Conservation (phyloP, 169 alveolate genomes). For the Plasmodium malariae region DNA sequence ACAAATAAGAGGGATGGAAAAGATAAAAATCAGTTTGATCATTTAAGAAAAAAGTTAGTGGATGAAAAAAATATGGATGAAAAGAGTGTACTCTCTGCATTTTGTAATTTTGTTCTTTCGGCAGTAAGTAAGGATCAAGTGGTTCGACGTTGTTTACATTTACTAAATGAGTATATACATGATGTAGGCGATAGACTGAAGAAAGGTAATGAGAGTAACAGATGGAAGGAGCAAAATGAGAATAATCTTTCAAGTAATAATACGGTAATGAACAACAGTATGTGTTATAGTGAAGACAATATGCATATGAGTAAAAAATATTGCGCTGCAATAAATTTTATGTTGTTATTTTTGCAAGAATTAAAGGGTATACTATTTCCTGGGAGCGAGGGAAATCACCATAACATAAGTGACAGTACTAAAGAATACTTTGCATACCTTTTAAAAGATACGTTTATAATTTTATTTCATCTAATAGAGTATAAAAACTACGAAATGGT, state of each 20-base stretch:
- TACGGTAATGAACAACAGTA: neutral
- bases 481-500: neutral
- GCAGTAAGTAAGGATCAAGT: neutral
- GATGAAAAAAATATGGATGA: conserved; percentile 24
- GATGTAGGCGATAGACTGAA: neutral
- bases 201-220: neutral
- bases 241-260: neutral
- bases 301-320: too few relatives aligned
- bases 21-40: conserved; percentile 19
- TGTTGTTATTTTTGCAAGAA: conserved; percentile 1
- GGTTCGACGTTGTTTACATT: neutral
- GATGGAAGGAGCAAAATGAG: too few relatives aligned
- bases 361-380: neutral
- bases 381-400: neutral
- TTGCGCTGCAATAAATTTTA: neutral
- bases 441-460: neutral
- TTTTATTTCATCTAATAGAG: neutral
- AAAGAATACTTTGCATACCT: neutral
- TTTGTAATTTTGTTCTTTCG: conserved; percentile 1
- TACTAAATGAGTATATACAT: conserved; percentile 11
- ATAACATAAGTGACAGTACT: neutral
- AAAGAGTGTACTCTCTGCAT: conserved; percentile 1
- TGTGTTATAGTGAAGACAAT: neutral
- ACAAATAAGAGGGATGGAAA: conserved; percentile 24
- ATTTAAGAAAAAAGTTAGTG: conserved; percentile 26